Base-by-base conservation (phyloP, 805 yeast genomes). In the Wickerhamomyces chaumierensis region DNA sequence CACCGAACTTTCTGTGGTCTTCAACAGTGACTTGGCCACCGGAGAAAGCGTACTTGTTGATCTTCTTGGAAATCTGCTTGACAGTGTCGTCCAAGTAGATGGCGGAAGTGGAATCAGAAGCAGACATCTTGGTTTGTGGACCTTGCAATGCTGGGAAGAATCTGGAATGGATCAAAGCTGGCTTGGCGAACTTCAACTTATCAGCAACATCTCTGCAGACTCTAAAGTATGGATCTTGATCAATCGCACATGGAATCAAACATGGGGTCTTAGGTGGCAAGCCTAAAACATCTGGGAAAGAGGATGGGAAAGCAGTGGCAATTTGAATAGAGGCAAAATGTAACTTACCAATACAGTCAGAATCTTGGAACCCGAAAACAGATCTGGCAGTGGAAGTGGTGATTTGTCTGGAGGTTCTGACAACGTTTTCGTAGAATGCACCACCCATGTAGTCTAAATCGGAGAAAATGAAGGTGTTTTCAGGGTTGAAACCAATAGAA, bases 141-240 rank as follows among this genome's bases (percentile, higher is more conserved):
- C 98, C 98, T 68, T 92, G 97, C 50, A 90, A 66, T 39, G 98
- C 97, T 34, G 98, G 98, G 82, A 92, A 92, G 63, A 92, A 92
- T 61, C 84, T 81, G 39, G 98, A 79, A 62, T 92, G 97, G 46
- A 92, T 69, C 57, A 92, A 72, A 9, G 96, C 77, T 16, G 97
- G 97, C 63, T 92, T 92, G 45, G 87, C 67, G 58, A 73, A 94
- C 61, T 81, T 82, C 58, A 92, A 73, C 62, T 90, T 92, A 54
- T 79, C 87, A 11, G 98, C 96, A 48, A 92, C 98, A 59, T 92
- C 98, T 64, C 98, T 75, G 62, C 95, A 85, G 18, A 92, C 94
- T 63, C 98, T 75, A 69, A 92, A 92, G 62, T 92, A 92, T 23
- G 98, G 97, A 61, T 92, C 98, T 68, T 90, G 98, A 60, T 92